phyloP scores from a whole-genome alignment of 768 basidiomycete species.

The Cytidiella melzeri region DNA sequence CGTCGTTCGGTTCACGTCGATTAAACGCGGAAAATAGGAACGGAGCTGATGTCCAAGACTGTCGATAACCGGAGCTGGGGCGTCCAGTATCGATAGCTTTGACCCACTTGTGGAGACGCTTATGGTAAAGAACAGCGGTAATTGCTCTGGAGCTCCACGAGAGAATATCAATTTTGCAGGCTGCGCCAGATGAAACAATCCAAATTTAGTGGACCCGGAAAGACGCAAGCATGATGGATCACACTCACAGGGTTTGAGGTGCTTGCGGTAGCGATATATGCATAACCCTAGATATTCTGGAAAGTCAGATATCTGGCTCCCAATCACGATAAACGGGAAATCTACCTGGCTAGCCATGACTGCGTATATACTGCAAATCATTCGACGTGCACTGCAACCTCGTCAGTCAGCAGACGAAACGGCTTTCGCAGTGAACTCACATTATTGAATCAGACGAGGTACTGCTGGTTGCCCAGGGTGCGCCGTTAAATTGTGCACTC shows the following conservation, averaged over 20 bases:
- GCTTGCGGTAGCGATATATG: constrained; percentile 52
- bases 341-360: constrained; percentile 52
- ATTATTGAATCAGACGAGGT: constrained; percentile 35
- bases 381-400: constrained; percentile 45
- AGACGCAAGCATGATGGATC: constrained; percentile 2
- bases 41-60: constrained; percentile 35
- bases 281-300: constrained; percentile 48
- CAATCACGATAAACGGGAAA: not conserved
- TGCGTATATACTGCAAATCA: constrained; percentile 55
- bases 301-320: not conserved
- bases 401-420: constrained; percentile 5
- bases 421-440: constrained; percentile 32
- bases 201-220: constrained; percentile 8
- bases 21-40: constrained; percentile 34
- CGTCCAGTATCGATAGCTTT: constrained; percentile 41
- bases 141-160: constrained; percentile 39
- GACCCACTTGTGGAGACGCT: constrained; percentile 58
- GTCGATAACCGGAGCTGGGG: constrained; percentile 33
- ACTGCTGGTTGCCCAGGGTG: constrained; percentile 64
- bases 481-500: constrained; percentile 56
- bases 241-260: constrained; percentile 44
- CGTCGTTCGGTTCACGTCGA: constrained; percentile 36
- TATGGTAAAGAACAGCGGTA: constrained; percentile 57
- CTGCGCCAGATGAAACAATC: constrained; percentile 27
- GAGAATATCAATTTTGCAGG: constrained; percentile 66